Evolutionary conservation across 1,284 basidiomycete species (phyloP).

Genomic region (Cryptococcus depauperatus): DNA sequence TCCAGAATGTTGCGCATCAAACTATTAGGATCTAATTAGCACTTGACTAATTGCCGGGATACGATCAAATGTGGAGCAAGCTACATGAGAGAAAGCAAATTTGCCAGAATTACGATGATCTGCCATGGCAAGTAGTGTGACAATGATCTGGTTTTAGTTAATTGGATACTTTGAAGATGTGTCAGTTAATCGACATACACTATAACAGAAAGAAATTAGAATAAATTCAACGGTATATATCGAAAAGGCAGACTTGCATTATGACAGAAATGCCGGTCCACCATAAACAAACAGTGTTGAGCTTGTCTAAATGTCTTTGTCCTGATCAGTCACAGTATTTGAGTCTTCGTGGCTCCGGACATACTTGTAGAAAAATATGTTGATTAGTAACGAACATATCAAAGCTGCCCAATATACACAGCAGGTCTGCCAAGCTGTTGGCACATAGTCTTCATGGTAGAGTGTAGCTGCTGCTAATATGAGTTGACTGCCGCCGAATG

Average conservation of each 20-base stretch:
- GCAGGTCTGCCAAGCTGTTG: constrained; percentile 45
- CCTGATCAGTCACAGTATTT: not conserved
- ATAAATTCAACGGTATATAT: not conserved
- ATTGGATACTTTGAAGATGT: not conserved
- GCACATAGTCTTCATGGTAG: constrained; percentile 43
- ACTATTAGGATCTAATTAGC: too few relatives aligned
- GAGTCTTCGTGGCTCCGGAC: constrained; percentile 3
- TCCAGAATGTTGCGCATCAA: constrained; percentile 41
- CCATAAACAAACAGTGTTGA: constrained; percentile 45
- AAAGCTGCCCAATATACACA: constrained; percentile 47
- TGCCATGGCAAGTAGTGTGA: constrained; percentile 45
- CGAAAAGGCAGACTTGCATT: constrained; percentile 26
- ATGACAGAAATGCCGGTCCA: constrained; percentile 46
- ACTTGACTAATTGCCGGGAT: constrained; percentile 11
- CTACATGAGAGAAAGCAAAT: constrained; percentile 41
- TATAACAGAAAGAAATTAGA: not conserved
- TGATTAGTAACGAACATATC: constrained; percentile 42
- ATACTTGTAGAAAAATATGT: constrained; percentile 41
- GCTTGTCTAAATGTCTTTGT: constrained; percentile 34
- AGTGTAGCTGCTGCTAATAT: constrained; percentile 48
- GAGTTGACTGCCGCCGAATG: constrained; percentile 48
- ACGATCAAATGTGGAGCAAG: not conserved
- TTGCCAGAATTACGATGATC: constrained; percentile 42
- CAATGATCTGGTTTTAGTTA: constrained; percentile 35
- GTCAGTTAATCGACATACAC: constrained; percentile 3